These are phyloP conservation scores for Gracilaria vermiculophylla DNA, from an alignment of 23 red algal species.

Conservation along the genomic window DNA sequence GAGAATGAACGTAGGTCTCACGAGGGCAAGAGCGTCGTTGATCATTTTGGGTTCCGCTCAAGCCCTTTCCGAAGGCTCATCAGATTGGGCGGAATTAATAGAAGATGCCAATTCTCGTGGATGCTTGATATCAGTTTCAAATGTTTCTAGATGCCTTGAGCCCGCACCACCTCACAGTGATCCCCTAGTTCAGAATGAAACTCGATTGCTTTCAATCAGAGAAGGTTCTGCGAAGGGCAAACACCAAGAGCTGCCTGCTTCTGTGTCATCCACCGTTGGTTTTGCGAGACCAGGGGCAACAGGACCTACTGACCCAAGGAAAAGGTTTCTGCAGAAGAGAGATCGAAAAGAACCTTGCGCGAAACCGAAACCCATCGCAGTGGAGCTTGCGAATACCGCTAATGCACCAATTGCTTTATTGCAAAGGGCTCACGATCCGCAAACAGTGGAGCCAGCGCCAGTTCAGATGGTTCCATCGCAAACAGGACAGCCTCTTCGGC, in stretches of 20 bases:
- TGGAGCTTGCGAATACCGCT: neutral
- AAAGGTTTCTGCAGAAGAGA: neutral
- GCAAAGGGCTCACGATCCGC: neutral
- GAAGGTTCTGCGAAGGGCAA: neutral
- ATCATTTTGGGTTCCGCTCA: constrained; percentile 84
- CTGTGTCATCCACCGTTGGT: neutral
- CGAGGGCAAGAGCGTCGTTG: constrained; percentile 76
- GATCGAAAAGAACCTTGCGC: neutral
- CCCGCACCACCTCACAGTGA: neutral
- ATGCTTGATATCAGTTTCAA: constrained; percentile 62
- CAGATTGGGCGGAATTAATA: constrained; percentile 73
- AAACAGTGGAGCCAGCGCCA: neutral
- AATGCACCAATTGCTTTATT: neutral
- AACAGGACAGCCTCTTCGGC: neutral
- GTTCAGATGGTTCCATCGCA: neutral
- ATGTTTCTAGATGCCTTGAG: constrained; percentile 38
- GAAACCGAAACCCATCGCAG: neutral
- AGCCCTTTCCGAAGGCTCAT: constrained; percentile 67
- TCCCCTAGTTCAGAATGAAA: neutral
- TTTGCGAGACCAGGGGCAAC: neutral
- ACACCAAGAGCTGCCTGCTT: neutral
- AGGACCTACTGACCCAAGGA: constrained; percentile 1
- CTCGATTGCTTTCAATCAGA: neutral
- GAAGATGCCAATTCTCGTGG: constrained; percentile 70
- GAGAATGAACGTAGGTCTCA: constrained; percentile 97